Conservation (phyloP, 2,329 filamentous ascomycete genomes). For the Trichoderma sp. region DNA sequence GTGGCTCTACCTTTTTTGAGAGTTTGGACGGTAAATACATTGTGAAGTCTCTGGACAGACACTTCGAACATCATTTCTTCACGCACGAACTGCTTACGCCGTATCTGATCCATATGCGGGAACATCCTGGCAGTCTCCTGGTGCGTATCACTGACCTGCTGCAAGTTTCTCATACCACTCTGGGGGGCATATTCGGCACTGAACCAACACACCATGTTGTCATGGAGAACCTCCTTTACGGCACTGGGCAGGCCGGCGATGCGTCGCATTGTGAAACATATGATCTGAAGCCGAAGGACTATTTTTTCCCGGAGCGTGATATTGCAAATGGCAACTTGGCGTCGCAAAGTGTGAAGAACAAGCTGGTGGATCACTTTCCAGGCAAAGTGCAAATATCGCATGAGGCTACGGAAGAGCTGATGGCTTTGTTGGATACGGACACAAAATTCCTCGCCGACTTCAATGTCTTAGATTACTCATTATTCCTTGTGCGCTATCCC, state of each 20-base stretch:
- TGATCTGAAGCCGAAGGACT: constrained; percentile 70
- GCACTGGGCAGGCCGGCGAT: constrained; percentile 38
- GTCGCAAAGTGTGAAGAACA: constrained; percentile 62
- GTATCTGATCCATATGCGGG: constrained; percentile 62
- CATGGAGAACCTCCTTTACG: constrained; percentile 73
- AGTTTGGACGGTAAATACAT: constrained; percentile 65
- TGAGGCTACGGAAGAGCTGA: constrained; percentile 54
- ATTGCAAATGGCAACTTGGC: constrained; percentile 62
- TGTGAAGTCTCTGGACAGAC: constrained; percentile 67
- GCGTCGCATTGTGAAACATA: constrained; percentile 62
- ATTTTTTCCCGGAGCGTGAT: constrained; percentile 74
- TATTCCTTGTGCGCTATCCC: constrained; percentile 56
- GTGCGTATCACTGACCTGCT: constrained; percentile 72
- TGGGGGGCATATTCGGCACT: constrained; percentile 58
- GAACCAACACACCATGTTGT: constrained; percentile 71
- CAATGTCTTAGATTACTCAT: constrained; percentile 72
- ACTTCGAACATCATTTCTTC: constrained; percentile 70
- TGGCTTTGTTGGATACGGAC: constrained; percentile 55
- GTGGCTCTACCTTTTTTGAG: constrained; percentile 72
- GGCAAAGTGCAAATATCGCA: constrained; percentile 54
- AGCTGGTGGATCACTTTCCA: constrained; percentile 64
- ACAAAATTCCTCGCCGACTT: constrained; percentile 59
- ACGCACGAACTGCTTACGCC: constrained; percentile 61
- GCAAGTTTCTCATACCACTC: constrained; percentile 49
- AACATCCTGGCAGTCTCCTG: constrained; percentile 58